Conservation (phyloP, 768 basidiomycete species). For the Lactifluus rugatus region DNA sequence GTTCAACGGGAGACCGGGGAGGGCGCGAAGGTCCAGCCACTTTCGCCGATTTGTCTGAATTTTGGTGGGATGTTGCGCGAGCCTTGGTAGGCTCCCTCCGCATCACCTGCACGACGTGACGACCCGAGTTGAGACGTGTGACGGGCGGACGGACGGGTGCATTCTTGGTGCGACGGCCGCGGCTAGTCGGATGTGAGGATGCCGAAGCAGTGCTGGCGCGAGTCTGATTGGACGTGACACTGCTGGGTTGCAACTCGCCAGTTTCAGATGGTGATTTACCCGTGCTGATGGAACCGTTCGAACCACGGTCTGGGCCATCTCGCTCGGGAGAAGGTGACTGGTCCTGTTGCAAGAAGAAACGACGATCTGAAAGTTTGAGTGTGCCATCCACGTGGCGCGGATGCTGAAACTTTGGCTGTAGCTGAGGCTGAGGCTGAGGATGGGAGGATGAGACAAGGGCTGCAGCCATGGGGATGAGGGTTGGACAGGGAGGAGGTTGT, state of each 20-base stretch:
- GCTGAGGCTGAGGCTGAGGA: not conserved
- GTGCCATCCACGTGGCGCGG: slow-evolving; percentile 23
- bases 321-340: slow-evolving; percentile 35
- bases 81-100: slow-evolving; percentile 5
- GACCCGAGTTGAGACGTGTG: slow-evolving; percentile 15
- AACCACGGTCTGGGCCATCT: slow-evolving; percentile 21
- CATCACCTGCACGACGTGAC: not conserved
- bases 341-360: slow-evolving; percentile 36
- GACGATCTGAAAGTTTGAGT: slow-evolving; percentile 31
- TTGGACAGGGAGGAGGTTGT: slow-evolving; percentile 25
- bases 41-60: slow-evolving; percentile 5
- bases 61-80: not conserved
- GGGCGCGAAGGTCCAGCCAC: slow-evolving; percentile 7
- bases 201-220: slow-evolving; percentile 25
- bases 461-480: slow-evolving; percentile 24
- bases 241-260: slow-evolving; percentile 28
- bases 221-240: slow-evolving; percentile 28
- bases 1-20: slow-evolving; percentile 7
- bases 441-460: not conserved
- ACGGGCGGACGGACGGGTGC: slow-evolving; percentile 10
- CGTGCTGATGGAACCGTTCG: slow-evolving; percentile 27
- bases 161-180: slow-evolving; percentile 21
- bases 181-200: slow-evolving; percentile 16
- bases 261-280: slow-evolving; percentile 23
- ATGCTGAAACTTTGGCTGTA: not conserved